Evolutionary conservation across 768 basidiomycete species (phyloP), one percentile per base, ranked within the genome.

Genomic region (Candolleomyces efflorescens): DNA sequence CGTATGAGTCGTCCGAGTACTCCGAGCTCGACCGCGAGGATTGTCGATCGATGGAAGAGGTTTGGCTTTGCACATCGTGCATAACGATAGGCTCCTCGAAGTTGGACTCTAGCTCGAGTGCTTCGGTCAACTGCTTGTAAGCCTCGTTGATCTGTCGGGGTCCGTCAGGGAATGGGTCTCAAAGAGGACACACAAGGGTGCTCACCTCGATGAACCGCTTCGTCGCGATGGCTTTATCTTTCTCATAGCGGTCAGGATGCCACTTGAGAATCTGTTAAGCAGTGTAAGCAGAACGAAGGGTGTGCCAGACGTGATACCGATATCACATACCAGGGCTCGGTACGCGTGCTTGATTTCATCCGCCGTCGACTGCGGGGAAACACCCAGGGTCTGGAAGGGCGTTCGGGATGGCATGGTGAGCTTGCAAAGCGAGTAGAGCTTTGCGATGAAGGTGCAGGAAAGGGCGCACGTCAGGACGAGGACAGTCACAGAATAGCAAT

Each of bases 201-300:
- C 60, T 56, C 67, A 85, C 86, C 73, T 87, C 78, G 49, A 82
- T 75, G 69, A 87, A 87, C 63, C 75, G 75, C 61, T 77, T 75
- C 52, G 79, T 78, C 17, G 83, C 82, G 47, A 68, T 67, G 56
- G 84, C 80, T 65, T 79, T 82, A 59, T 79, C 75, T 24, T 74
- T 63, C 64, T 81, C 77, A 68, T 84, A 82, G 59, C 83, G 84
- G 70, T 87, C 85, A 60, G 85, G 85, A 62, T 87, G 85, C 84
- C 85, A 88, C 64, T 76, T 78, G 55, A 87, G 71, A 62, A 83
- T 85, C 85, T 70, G 62, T 59, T 47, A 58, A 60, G 46, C 55
- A 53, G 63, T 60, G 54, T 10, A 17, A 41, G 47, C 23, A 20
- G n/a, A 39, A 3, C 11, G 39, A 44, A 23, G 17, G 60, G 54